Evolutionary conservation across 768 basidiomycete genomes (phyloP).

Genomic region (Paxillus rubicundulus): DNA sequence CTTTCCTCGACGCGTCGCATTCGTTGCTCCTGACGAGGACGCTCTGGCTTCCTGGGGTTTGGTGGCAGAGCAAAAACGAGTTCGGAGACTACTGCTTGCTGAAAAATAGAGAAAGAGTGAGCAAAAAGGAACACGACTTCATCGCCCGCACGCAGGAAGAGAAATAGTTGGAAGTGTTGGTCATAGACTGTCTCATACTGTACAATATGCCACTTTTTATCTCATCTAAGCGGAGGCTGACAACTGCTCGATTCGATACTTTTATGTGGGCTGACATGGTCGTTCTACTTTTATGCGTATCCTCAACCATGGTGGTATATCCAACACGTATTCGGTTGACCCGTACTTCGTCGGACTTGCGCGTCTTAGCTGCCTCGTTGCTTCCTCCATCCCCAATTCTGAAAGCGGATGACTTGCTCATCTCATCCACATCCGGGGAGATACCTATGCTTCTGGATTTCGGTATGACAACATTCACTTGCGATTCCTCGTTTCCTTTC

Average conservation of each 20-base stretch:
- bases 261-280: conserved; percentile 15
- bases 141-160: conserved; percentile 4
- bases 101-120: conserved; percentile 47
- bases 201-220: neutral
- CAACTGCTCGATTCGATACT: neutral
- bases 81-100: conserved; percentile 93
- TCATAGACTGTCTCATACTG: neutral
- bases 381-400: conserved; percentile 48
- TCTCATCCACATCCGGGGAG: conserved; percentile 43
- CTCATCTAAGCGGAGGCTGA: conserved; percentile 1
- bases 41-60: conserved; percentile 74
- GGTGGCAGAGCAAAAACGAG: conserved; percentile 66
- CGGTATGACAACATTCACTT: neutral
- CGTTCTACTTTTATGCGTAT: neutral
- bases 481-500: conserved; percentile 3
- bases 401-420: conserved; percentile 35
- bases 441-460: conserved; percentile 51
- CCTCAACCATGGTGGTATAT: conserved; percentile 12
- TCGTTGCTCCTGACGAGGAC: conserved; percentile 72
- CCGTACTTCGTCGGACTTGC: conserved; percentile 42
- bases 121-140: conserved; percentile 24
- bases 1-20: conserved; percentile 80
- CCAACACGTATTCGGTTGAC: conserved; percentile 28
- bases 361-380: conserved; percentile 35
- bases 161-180: neutral